Evolutionary conservation across 306 rosid species (phyloP), one percentile per base, ranked within the genome.

Genomic region (Luffa aegyptiaca): DNA sequence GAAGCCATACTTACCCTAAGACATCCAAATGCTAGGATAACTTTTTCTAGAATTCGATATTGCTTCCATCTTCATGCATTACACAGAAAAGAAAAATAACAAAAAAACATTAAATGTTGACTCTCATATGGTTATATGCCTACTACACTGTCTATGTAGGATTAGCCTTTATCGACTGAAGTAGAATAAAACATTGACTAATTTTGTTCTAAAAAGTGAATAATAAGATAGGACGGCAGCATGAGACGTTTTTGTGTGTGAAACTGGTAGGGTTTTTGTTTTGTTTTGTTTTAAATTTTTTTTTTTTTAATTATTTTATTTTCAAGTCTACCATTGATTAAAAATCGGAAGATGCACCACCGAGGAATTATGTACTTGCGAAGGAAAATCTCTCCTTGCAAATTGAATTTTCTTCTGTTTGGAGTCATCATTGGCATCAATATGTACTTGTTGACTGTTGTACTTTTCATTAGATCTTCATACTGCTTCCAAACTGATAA

Each of bases 1-100:
- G 63, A 75, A 82, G 84, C 79, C 77, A 58, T 56, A 46, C 62
- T 74, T 52, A 75, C 64, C 79, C 35, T 17, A 17, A 17, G n/a
- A 51, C 42, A 49, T 74, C 78, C 53, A 75, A 75, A 52, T 49
- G 39, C 41, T 53, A 13, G 61, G 58, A 12, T 33, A 48, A 31
- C 44, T 73, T 72, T 49, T 14, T 61, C 77, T 73, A 48, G 77
- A 48, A 35, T 17, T 73, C 21, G 7, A 8, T 52, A 48, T 51
- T 49, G 13, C 44, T 73, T 73, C 10, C 77, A 49, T 52, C 57
- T 72, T 48, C 21, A 48, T 74, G 78, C 63, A 33, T 33, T 31
- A 51, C 63, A 10, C 52, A 75, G 78, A 18, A 74, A 55, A 35
- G 7, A 16, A 36, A 49, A 69, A 71, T 20, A 72, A 8, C 49